Conservation (phyloP, 2,329 filamentous ascomycete species). For the Xylaria sp. region DNA sequence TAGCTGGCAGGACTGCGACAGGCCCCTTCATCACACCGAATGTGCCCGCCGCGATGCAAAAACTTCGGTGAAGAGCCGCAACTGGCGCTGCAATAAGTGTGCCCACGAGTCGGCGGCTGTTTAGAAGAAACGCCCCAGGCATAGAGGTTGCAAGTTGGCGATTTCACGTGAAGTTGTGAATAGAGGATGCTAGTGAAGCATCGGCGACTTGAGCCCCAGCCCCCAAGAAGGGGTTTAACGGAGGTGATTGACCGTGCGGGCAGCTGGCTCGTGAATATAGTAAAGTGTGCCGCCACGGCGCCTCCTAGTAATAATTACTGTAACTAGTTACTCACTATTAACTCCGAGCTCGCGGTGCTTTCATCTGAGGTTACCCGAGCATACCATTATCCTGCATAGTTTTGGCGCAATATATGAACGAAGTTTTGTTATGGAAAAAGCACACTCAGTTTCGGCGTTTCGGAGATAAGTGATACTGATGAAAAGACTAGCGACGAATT, state of each 20-base stretch:
- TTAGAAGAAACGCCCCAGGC: constrained; percentile 5
- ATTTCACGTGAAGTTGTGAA: background rate
- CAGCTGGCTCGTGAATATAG: background rate
- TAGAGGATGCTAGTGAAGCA: background rate
- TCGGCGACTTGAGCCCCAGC: background rate
- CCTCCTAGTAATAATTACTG: background rate
- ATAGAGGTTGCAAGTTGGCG: background rate
- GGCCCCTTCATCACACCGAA: constrained; percentile 53
- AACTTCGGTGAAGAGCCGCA: constrained; percentile 40
- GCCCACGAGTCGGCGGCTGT: constrained; percentile 1
- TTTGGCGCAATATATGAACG: background rate
- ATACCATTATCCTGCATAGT: background rate
- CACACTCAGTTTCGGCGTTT: too few species aligned
- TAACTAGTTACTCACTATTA: background rate
- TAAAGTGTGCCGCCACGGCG: background rate
- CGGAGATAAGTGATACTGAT: background rate
- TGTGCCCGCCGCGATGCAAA: constrained; percentile 46
- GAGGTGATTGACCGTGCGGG: background rate
- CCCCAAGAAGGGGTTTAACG: too few species aligned
- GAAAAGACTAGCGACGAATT: background rate
- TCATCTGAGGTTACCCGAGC: background rate
- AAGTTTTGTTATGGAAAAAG: background rate
- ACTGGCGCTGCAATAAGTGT: constrained; percentile 52
- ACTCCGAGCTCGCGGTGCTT: background rate
- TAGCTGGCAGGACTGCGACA: constrained; percentile 32